A percentile compares a stretch with the other conserved stretches of the same genome.
Evolutionary conservation across 2,329 filamentous ascomycete species (phyloP).

Genomic region (Diaporthe australafricana): DNA sequence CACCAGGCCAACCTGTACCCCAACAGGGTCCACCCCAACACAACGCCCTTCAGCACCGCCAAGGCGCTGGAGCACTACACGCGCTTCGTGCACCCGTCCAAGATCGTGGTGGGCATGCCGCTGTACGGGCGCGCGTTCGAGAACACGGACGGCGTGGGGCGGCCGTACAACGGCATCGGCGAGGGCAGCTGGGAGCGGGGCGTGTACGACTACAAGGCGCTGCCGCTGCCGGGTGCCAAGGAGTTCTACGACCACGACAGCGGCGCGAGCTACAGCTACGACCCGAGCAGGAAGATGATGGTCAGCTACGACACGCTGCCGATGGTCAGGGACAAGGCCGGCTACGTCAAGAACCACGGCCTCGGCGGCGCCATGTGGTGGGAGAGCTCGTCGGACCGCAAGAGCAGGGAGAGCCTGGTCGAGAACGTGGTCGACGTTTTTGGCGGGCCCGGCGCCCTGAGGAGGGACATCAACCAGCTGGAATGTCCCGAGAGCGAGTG

Average conservation of each 20-base stretch:
- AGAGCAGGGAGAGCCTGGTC: constrained; percentile 75
- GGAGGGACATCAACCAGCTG: constrained; percentile 69
- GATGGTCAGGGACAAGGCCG: constrained; percentile 76
- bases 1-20: constrained; percentile 86
- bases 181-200: constrained; percentile 87
- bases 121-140: constrained; percentile 90
- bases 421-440: constrained; percentile 69
- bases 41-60: constrained; percentile 83
- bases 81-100: constrained; percentile 72
- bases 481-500: constrained; percentile 76
- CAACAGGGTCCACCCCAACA: constrained; percentile 63
- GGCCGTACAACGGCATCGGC: constrained; percentile 77
- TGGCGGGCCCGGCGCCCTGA: constrained; percentile 63
- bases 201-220: constrained; percentile 88
- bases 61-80: constrained; percentile 79
- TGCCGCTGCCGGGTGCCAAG: constrained; percentile 76
- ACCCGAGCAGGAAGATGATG: constrained; percentile 71
- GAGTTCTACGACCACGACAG: constrained; percentile 73
- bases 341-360: constrained; percentile 73
- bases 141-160: constrained; percentile 80
- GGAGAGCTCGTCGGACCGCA: constrained; percentile 86
- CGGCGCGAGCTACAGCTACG: constrained; percentile 83
- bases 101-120: constrained; percentile 92
- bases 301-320: constrained; percentile 82
- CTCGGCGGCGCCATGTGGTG: constrained; percentile 98